These are phyloP conservation scores for Monosporascus sp. DNA, from an alignment of 2,329 filamentous ascomycete species.

Conservation along the genomic window DNA sequence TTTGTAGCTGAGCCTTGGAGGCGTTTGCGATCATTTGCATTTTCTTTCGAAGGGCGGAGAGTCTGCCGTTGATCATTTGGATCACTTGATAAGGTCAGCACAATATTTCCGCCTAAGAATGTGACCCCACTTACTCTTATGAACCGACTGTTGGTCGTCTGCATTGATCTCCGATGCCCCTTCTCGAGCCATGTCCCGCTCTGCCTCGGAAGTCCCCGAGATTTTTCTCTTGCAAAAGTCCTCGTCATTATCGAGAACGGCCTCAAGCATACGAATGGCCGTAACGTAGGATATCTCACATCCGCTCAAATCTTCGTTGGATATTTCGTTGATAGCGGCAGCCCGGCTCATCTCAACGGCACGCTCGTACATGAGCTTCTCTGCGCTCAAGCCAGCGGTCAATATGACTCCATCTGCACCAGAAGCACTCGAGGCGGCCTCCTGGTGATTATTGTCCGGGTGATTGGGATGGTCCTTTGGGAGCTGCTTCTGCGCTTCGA, in stretches of 20 bases:
- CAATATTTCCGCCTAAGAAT: background rate
- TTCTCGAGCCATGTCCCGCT: constrained; percentile 37
- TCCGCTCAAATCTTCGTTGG: constrained; percentile 78
- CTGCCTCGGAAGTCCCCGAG: constrained; percentile 35
- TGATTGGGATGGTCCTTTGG: constrained; percentile 83
- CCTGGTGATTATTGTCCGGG: constrained; percentile 67
- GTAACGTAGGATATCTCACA: constrained; percentile 93
- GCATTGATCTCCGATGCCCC: constrained; percentile 49
- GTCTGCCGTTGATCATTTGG: constrained; percentile 54
- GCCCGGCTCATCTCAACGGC: constrained; percentile 94
- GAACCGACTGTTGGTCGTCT: constrained; percentile 68
- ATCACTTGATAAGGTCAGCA: constrained; percentile 45
- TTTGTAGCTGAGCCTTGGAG: constrained; percentile 43
- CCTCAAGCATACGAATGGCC: constrained; percentile 90
- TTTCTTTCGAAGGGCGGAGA: constrained; percentile 54
- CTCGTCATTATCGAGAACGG: constrained; percentile 81
- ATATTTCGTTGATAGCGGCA: constrained; percentile 92
- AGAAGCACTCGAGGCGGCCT: constrained; percentile 53
- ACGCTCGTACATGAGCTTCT: constrained; percentile 97
- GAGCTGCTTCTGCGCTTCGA: constrained; percentile 78
- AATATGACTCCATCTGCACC: constrained; percentile 76
- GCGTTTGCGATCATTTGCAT: constrained; percentile 56
- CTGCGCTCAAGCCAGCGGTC: constrained; percentile 84
- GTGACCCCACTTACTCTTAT: constrained; percentile 57
- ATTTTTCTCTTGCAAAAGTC: constrained; percentile 37